phyloP scores from a whole-genome alignment of 495 filamentous ascomycete genomes.

The Astrothelium macrocarpum region DNA sequence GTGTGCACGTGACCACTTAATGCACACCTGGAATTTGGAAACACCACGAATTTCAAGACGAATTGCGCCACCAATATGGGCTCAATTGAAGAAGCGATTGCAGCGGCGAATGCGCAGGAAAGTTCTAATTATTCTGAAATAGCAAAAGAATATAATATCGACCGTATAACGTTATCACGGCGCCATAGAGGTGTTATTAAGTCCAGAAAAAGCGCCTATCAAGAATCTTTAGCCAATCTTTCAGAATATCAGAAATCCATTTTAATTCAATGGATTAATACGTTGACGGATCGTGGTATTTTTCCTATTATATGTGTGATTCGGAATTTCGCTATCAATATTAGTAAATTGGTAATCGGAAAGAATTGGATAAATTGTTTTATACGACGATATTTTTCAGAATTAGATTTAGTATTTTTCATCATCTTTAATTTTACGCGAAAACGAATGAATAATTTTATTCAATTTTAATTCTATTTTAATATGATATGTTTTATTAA shows the following conservation, averaged over 20 bases:
- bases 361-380: not conserved
- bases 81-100: not conserved
- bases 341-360: not conserved
- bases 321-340: not conserved
- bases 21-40: too few species aligned
- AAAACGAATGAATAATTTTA: not conserved
- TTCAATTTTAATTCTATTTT: not conserved
- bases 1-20: too few species aligned
- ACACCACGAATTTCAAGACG: not conserved
- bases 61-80: not conserved
- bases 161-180: constrained; percentile 1
- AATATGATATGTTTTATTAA: not conserved
- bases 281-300: not conserved
- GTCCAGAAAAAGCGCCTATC: not conserved
- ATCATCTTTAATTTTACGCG: not conserved
- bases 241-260: not conserved
- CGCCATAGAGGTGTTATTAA: not conserved
- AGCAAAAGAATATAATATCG: not conserved
- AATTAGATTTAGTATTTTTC: not conserved
- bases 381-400: not conserved
- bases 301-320: not conserved
- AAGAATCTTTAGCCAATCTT: not conserved
- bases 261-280: not conserved
- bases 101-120: not conserved
- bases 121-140: not conserved